A percentile compares a stretch with the other conserved stretches of the same genome.
Conservation (phyloP, 257 asterid genomes). For the Nicotiana attenuata region DNA sequence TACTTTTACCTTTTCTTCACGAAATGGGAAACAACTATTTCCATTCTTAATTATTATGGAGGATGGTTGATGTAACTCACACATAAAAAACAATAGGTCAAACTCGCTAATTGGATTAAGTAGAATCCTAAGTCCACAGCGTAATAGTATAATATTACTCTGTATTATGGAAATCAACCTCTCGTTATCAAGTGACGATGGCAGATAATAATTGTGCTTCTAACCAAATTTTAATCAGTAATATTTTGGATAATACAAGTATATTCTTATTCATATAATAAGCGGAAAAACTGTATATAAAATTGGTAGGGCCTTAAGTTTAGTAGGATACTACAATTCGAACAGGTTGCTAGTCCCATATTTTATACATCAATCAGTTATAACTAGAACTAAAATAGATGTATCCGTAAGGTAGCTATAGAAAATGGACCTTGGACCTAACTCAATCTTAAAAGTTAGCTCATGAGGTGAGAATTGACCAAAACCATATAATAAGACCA, state of each 20-base stretch:
- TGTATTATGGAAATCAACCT: neutral
- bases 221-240: neutral
- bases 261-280: neutral
- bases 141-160: neutral
- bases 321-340: neutral
- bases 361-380: neutral
- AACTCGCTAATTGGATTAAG: neutral
- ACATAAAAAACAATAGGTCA: neutral
- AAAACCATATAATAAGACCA: too few species aligned
- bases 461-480: too few species aligned
- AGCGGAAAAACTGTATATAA: neutral
- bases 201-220: neutral
- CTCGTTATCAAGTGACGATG: neutral
- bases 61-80: constrained; percentile 1
- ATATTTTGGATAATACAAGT: neutral
- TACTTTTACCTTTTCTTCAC: constrained; percentile 7
- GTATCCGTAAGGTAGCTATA: neutral
- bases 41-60: neutral
- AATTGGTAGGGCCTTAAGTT: neutral
- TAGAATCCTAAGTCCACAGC: neutral
- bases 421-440: neutral
- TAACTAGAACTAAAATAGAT: neutral
- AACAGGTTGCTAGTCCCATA: neutral
- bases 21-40: neutral
- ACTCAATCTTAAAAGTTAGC: too few species aligned